Conservation (phyloP, 169 alveolate species). For the Babesia divergens region DNA sequence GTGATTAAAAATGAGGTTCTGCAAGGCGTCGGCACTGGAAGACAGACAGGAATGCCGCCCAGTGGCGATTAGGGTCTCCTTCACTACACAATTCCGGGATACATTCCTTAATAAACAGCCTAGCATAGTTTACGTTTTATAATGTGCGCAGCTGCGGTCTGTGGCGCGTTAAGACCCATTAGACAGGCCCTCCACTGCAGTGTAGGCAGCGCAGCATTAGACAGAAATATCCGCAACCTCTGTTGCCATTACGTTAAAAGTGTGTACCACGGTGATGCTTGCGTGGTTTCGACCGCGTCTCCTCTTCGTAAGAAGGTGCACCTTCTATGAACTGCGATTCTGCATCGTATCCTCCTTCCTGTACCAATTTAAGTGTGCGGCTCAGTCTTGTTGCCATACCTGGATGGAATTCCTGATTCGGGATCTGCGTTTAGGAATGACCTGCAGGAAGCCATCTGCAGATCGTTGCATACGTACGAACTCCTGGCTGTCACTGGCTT, state of each 20-base stretch:
- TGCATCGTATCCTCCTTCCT: slow-evolving; percentile 22
- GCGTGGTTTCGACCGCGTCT: slow-evolving; percentile 7
- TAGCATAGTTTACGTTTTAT: too few species aligned
- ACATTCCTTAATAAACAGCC: too few species aligned
- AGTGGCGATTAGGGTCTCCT: too few species aligned
- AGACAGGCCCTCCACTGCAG: background rate
- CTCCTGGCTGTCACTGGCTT: slow-evolving; percentile 63
- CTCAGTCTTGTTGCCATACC: background rate
- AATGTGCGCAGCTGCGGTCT: too few species aligned
- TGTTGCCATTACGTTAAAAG: background rate
- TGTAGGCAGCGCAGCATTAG: background rate
- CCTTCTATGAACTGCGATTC: slow-evolving; percentile 22
- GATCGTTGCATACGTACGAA: slow-evolving; percentile 58
- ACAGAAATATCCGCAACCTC: too few species aligned
- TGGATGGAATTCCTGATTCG: background rate
- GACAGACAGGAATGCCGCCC: too few species aligned
- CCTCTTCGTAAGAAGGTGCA: slow-evolving; percentile 23
- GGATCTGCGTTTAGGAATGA: slow-evolving; percentile 56
- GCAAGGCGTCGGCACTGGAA: too few species aligned
- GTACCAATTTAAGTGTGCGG: background rate
- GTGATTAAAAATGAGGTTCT: too few species aligned
- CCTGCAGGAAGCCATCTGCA: slow-evolving; percentile 62
- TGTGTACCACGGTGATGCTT: slow-evolving; percentile 31
- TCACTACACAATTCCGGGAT: too few species aligned
- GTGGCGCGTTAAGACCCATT: too few species aligned